Percentiles rank a stretch among this genome's conserved stretches.
These are phyloP conservation scores for Populus deltoides DNA, from an alignment of 345 rosid species.

Conservation along the genomic window DNA sequence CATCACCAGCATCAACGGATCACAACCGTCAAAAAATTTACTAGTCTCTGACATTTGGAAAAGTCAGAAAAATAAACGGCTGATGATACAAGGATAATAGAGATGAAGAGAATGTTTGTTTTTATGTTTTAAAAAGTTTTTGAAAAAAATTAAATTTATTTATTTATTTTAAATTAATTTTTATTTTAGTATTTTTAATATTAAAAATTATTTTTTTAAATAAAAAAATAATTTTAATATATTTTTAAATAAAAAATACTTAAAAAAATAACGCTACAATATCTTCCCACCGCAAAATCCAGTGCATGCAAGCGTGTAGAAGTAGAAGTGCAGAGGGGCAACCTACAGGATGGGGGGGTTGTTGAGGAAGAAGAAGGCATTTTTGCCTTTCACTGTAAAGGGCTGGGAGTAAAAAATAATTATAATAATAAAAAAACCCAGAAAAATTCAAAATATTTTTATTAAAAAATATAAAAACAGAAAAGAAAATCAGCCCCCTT, in stretches of 20 bases:
- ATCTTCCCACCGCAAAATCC: neutral
- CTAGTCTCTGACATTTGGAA: neutral
- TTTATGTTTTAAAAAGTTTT: too few species aligned
- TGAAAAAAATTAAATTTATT: too few species aligned
- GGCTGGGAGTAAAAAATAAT: neutral
- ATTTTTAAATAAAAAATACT: too few species aligned
- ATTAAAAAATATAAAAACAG: neutral
- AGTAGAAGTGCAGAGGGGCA: too few species aligned
- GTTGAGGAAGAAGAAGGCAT: neutral
- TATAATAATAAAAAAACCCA: neutral
- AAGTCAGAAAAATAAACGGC: neutral
- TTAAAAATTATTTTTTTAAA: too few species aligned
- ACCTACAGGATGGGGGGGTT: too few species aligned
- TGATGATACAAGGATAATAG: neutral
- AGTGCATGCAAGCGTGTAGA: neutral
- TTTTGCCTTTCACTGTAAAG: neutral
- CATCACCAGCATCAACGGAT: neutral
- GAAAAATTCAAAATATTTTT: conserved; percentile 1
- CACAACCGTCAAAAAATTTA: neutral
- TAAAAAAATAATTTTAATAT: too few species aligned
- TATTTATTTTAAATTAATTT: too few species aligned
- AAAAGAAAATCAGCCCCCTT: conserved; percentile 9
- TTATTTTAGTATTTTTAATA: too few species aligned
- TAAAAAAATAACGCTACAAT: too few species aligned
- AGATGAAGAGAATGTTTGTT: neutral